Percentiles rank a stretch among this genome's conserved stretches.
Evolutionary conservation across 805 yeast genomes (phyloP).

Genomic region (Candida nonsorbophila): DNA sequence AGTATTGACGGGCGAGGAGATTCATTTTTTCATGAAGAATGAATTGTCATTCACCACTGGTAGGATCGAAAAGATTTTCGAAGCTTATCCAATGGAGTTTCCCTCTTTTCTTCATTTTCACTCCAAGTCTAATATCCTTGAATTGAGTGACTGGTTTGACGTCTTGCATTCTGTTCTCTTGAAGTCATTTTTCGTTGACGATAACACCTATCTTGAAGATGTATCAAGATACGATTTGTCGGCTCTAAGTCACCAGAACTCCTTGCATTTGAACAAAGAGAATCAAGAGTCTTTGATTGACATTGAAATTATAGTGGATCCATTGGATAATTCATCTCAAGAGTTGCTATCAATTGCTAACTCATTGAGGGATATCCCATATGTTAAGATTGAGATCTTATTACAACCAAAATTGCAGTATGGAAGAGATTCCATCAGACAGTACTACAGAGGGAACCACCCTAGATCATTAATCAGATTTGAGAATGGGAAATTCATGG

Average conservation of each 20-base stretch:
- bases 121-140: constrained; percentile 14
- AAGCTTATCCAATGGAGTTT: too few species aligned
- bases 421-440: constrained; percentile 43
- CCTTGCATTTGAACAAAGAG: constrained; percentile 18
- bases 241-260: constrained; percentile 20
- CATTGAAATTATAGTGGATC: constrained; percentile 62
- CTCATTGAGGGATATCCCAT: constrained; percentile 38
- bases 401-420: constrained; percentile 50
- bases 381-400: constrained; percentile 48
- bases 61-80: neutral
- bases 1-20: constrained; percentile 1
- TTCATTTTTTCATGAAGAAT: constrained; percentile 1
- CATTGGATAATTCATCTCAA: constrained; percentile 67
- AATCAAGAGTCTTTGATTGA: constrained; percentile 39
- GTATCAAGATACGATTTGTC: constrained; percentile 46
- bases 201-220: constrained; percentile 32
- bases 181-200: constrained; percentile 38
- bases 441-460: constrained; percentile 52
- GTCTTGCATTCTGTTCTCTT: constrained; percentile 38
- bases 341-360: constrained; percentile 43
- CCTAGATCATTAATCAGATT: constrained; percentile 28
- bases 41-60: constrained; percentile 1
- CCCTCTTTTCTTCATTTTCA: too few species aligned
- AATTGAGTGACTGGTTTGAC: constrained; percentile 45
- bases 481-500: constrained; percentile 14